These are phyloP conservation scores for Ilyonectria robusta DNA, from an alignment of 2,329 filamentous ascomycete species.

Conservation along the genomic window DNA sequence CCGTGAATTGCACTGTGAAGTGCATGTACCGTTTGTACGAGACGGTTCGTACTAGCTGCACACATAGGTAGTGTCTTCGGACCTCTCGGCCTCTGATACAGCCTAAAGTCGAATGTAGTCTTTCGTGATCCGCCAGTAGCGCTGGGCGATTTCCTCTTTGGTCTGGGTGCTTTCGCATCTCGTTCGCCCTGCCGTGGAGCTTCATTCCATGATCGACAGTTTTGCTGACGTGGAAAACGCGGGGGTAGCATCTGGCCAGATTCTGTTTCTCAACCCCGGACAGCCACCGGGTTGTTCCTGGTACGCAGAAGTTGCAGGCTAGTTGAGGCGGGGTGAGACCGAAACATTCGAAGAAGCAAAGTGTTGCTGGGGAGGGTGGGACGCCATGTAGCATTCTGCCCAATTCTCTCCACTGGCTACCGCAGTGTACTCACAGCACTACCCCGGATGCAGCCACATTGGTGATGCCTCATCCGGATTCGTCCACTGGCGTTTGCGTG, in stretches of 20 bases:
- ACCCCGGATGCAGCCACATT: conserved; percentile 14
- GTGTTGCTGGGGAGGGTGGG: background rate
- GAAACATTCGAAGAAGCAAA: conserved; percentile 17
- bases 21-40: too few relatives aligned
- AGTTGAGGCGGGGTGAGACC: background rate
- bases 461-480: background rate
- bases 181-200: background rate
- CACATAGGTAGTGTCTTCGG: background rate
- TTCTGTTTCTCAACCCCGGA: background rate
- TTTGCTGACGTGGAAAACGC: conserved; percentile 3
- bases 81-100: background rate
- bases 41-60: too few relatives aligned
- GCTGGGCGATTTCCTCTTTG: background rate
- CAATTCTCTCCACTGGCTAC: conserved; percentile 17
- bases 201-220: background rate
- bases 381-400: background rate
- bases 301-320: background rate
- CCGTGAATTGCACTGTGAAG: too few relatives aligned
- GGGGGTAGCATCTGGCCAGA: conserved; percentile 6
- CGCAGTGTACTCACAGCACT: conserved; percentile 9
- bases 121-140: background rate
- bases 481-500: conserved; percentile 2
- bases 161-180: background rate
- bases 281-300: background rate
- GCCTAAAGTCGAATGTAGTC: background rate